Conservation (phyloP, 768 basidiomycete species). For the Serendipita vermifera region DNA sequence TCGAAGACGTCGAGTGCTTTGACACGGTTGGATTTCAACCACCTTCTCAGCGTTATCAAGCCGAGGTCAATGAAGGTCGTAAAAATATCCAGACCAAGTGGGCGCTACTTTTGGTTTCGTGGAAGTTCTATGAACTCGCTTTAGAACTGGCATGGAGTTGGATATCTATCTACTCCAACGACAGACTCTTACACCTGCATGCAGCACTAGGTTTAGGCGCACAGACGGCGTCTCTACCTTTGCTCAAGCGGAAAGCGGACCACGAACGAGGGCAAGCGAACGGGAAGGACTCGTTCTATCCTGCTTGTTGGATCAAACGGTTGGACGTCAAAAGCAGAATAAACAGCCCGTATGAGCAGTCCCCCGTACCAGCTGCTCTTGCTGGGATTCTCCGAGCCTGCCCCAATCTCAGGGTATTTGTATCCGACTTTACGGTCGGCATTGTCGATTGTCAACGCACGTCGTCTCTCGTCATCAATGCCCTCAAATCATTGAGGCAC, state of each 20-base stretch:
- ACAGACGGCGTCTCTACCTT: not conserved
- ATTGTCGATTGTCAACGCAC: conserved; percentile 3
- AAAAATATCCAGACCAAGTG: not conserved
- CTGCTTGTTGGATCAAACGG: not conserved
- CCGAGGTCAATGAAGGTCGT: not conserved
- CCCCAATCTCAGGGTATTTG: not conserved
- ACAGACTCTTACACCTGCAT: not conserved
- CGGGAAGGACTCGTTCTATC: not conserved
- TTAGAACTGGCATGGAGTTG: not conserved
- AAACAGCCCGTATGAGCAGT: not conserved
- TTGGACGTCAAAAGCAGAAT: not conserved
- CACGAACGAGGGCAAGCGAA: not conserved
- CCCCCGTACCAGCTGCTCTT: not conserved
- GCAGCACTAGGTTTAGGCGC: not conserved
- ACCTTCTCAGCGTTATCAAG: not conserved
- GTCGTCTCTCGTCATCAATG: not conserved
- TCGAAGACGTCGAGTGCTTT: not conserved
- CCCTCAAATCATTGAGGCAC: not conserved
- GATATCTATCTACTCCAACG: not conserved
- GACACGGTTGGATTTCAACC: not conserved
- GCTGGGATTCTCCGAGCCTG: not conserved
- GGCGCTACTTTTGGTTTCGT: not conserved
- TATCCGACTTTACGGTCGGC: not conserved
- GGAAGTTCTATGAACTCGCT: not conserved
- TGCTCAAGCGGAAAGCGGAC: not conserved